A percentile compares a stretch with the other conserved stretches of the same genome.
Conservation (phyloP, 345 rosid genomes). For the Eutrema heterophyllum region DNA sequence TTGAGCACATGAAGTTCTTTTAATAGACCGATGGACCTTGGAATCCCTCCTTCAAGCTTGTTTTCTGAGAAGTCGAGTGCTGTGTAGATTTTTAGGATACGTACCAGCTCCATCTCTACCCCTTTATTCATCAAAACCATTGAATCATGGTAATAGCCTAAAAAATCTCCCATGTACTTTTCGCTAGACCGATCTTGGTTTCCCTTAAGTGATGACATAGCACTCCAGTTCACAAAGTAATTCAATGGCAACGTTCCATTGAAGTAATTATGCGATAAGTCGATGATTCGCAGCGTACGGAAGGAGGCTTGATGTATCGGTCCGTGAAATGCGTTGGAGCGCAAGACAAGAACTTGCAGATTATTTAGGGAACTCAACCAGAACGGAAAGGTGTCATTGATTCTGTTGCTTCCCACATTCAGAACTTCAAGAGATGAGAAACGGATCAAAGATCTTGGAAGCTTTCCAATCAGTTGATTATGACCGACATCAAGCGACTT, state of each 20-base stretch:
- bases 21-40: no score
- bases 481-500: conserved; percentile 16
- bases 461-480: conserved; percentile 25
- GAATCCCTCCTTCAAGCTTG: no score
- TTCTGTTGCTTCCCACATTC: conserved; percentile 12
- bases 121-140: conserved; percentile 6
- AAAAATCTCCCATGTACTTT: background rate
- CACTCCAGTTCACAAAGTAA: background rate
- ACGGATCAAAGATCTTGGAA: conserved; percentile 2
- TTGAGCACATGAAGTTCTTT: no score
- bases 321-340: conserved; percentile 30
- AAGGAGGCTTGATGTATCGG: background rate
- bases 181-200: background rate
- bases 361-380: conserved; percentile 23
- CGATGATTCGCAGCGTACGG: background rate
- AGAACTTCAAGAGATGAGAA: background rate
- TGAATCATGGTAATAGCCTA: background rate
- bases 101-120: background rate
- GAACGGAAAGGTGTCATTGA: conserved; percentile 36
- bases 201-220: background rate
- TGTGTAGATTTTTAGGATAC: background rate
- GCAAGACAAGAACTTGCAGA: conserved; percentile 41
- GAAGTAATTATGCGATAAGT: background rate
- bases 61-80: no score
- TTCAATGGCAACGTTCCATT: background rate